Evolutionary conservation across 148 eudicot species (phyloP).

Genomic region (Fallopia convolvulus): DNA sequence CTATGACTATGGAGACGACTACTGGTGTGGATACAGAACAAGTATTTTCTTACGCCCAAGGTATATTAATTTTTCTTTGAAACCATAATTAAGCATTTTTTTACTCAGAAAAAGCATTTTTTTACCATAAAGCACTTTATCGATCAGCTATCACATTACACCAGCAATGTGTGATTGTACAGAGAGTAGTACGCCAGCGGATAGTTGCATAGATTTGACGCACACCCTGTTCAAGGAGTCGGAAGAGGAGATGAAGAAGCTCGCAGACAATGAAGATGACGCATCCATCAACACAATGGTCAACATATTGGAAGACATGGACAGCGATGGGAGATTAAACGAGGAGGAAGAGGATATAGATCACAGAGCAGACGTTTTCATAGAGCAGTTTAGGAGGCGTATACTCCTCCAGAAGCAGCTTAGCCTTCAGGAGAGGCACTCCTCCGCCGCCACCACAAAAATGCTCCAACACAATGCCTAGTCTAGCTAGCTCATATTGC

Average conservation of each 20-base stretch:
- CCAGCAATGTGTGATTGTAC: neutral
- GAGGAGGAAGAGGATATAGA: constrained; percentile 29
- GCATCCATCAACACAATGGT: neutral
- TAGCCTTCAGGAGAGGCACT: constrained; percentile 11
- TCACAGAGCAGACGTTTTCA: constrained; percentile 35
- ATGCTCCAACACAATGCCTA: neutral
- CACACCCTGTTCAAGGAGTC: constrained; percentile 18
- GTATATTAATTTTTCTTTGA: neutral
- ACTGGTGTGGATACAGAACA: neutral
- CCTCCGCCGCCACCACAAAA: too few relatives aligned
- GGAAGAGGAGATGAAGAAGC: constrained; percentile 13
- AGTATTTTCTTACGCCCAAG: neutral
- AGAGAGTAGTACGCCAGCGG: neutral
- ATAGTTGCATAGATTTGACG: constrained; percentile 8
- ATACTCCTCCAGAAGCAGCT: constrained; percentile 26
- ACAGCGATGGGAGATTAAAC: neutral
- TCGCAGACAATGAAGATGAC: neutral
- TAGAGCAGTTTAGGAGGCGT: constrained; percentile 27
- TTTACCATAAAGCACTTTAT: too few relatives aligned
- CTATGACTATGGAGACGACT: neutral
- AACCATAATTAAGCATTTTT: neutral
- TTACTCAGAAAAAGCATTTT: neutral
- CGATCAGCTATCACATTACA: too few relatives aligned
- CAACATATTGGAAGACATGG: neutral
- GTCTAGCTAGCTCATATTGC: neutral